Percentiles rank a stretch among this genome's conserved stretches.
phyloP scores from a whole-genome alignment of 805 yeast genomes.

The Ogataea paradorogensis region DNA sequence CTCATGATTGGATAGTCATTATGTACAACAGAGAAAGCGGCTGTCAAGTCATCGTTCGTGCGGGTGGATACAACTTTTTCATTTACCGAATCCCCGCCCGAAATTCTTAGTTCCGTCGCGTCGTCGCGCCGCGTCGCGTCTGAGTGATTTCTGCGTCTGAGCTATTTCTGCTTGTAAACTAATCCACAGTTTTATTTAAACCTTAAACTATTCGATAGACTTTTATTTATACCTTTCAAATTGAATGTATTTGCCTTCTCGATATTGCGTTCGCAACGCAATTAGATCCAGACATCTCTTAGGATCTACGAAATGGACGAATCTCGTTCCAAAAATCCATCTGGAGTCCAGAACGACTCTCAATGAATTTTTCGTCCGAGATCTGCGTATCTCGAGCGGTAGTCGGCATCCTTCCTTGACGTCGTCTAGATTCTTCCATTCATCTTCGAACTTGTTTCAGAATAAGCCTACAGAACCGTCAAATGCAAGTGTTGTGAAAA shows the following conservation, averaged over 20 bases:
- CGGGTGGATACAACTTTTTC: too few species aligned
- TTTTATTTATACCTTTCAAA: too few species aligned
- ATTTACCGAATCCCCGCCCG: too few species aligned
- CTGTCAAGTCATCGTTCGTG: too few species aligned
- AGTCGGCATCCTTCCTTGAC: background rate
- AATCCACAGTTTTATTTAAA: too few species aligned
- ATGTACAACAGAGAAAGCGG: too few species aligned
- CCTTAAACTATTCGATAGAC: too few species aligned
- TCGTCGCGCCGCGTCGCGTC: too few species aligned
- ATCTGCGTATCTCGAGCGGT: background rate
- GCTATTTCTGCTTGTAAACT: too few species aligned
- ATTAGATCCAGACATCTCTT: background rate
- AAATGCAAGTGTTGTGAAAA: constrained; percentile 1
- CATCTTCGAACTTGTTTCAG: background rate
- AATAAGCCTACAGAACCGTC: background rate
- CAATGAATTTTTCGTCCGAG: constrained; percentile 1
- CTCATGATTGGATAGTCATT: too few species aligned
- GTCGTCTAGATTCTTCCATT: background rate
- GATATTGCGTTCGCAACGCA: background rate
- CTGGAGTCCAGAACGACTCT: background rate
- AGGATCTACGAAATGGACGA: background rate
- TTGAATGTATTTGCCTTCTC: background rate
- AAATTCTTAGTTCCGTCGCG: too few species aligned
- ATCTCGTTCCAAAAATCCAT: background rate
- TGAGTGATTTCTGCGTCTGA: too few species aligned